A percentile compares a stretch with the other conserved stretches of the same genome.
Conservation (phyloP, 495 filamentous ascomycete species). For the Lophiotrema nucula region DNA sequence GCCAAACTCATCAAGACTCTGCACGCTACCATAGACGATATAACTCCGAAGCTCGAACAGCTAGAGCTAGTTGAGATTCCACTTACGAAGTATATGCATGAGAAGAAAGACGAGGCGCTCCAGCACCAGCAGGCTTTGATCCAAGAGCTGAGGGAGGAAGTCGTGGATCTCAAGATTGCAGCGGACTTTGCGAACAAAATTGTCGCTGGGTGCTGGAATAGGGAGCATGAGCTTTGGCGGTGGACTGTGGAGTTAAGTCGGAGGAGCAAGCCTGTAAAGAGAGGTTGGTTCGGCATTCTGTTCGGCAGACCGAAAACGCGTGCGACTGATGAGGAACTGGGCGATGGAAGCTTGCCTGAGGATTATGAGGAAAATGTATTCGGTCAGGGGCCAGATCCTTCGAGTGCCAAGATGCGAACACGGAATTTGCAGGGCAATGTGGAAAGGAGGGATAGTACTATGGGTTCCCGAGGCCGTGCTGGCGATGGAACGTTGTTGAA, state of each 20-base stretch:
- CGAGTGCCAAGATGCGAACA: neutral
- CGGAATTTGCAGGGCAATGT: neutral
- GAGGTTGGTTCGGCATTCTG: neutral
- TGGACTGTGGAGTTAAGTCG: neutral
- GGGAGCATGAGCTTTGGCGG: conserved; percentile 7
- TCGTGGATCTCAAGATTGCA: conserved; percentile 15
- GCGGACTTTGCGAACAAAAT: conserved; percentile 10
- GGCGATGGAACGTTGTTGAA: neutral
- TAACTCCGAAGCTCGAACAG: neutral
- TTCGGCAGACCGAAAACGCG: neutral
- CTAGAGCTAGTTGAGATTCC: neutral
- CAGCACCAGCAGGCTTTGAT: neutral
- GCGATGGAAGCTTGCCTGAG: too few species aligned
- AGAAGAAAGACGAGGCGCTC: neutral
- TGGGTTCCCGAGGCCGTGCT: neutral
- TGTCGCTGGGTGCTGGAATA: neutral
- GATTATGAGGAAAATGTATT: neutral
- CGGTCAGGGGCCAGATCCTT: neutral
- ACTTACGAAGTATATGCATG: too few species aligned
- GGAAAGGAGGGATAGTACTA: neutral
- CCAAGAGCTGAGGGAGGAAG: neutral
- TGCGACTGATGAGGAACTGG: neutral
- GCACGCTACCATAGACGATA: conserved; percentile 4
- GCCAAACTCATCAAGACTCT: conserved; percentile 3
- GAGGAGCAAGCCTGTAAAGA: neutral